Conservation (phyloP, 768 basidiomycete species). For the Phanerochaete sordida region DNA sequence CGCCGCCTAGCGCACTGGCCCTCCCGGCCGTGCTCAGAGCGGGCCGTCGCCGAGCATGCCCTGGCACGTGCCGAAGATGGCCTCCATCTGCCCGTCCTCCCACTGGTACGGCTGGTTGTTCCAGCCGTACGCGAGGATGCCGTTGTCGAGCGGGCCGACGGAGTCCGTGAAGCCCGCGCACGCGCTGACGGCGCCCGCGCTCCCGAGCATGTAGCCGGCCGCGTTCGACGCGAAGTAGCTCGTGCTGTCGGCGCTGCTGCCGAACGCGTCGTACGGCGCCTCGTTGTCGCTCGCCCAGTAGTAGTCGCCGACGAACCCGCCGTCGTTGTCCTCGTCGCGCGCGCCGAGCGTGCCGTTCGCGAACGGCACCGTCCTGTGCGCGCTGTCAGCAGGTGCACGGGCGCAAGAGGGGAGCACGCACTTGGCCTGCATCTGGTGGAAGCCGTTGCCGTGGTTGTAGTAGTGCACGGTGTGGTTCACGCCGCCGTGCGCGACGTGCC, state of each 20-base stretch:
- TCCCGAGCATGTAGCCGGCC: not conserved
- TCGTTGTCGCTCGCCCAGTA: not conserved
- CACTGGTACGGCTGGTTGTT: not conserved
- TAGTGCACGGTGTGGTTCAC: not conserved
- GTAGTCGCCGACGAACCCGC: not conserved
- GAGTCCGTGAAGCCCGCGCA: not conserved
- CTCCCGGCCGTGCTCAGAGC: no score
- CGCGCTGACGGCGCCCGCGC: not conserved
- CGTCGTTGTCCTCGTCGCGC: slow-evolving; percentile 1
- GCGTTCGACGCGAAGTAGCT: slow-evolving; percentile 2
- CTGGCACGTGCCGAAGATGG: not conserved
- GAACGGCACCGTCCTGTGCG: not conserved
- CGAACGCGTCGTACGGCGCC: not conserved
- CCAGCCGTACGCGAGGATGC: no score
- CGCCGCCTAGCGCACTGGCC: no score
- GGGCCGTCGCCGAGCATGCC: no score
- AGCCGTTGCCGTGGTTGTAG: not conserved
- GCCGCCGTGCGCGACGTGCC: not conserved
- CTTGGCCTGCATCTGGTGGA: not conserved
- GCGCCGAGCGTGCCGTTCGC: not conserved
- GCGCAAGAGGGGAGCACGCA: not conserved
- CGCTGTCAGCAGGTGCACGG: not conserved
- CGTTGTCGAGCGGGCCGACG: not conserved
- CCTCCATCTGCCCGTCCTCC: not conserved
- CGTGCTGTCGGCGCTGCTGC: not conserved